phyloP scores from a whole-genome alignment of 2,329 filamentous ascomycete genomes.

The Colletotrichum lindemuthianum region DNA sequence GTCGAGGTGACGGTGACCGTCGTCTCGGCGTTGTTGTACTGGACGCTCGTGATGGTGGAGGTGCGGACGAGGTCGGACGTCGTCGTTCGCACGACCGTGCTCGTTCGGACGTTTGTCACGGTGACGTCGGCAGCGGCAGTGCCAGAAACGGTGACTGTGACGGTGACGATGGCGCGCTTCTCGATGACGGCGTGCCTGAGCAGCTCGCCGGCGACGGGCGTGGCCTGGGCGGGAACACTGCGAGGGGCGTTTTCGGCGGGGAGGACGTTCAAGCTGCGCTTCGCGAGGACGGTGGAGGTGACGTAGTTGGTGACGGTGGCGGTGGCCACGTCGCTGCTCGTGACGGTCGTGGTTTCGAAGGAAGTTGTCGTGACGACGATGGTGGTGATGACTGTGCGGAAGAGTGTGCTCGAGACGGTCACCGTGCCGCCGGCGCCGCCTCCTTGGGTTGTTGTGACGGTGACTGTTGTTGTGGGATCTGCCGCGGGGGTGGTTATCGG shows the following conservation, averaged over 20 bases:
- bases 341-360: conserved; percentile 50
- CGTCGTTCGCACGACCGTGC: conserved; percentile 42
- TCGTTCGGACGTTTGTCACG: conserved; percentile 20
- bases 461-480: conserved; percentile 23
- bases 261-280: conserved; percentile 43
- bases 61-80: conserved; percentile 43
- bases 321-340: conserved; percentile 46
- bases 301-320: conserved; percentile 48
- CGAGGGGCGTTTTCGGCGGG: conserved; percentile 42
- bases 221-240: conserved; percentile 33
- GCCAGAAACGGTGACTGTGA: conserved; percentile 45
- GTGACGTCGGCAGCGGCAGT: conserved; percentile 42
- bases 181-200: conserved; percentile 40
- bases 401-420: conserved; percentile 21
- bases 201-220: conserved; percentile 34
- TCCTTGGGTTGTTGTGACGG: conserved; percentile 12
- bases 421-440: conserved; percentile 27
- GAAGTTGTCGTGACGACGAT: conserved; percentile 47
- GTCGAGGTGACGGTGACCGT: conserved; percentile 52
- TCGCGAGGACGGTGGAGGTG: conserved; percentile 49
- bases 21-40: conserved; percentile 46
- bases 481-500: not conserved
- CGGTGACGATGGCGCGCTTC: conserved; percentile 49
- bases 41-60: conserved; percentile 35
- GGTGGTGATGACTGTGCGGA: conserved; percentile 41